A percentile compares a stretch with the other conserved stretches of the same genome.
Conservation (phyloP, 2,329 filamentous ascomycete species). For the Beauveria sp. region DNA sequence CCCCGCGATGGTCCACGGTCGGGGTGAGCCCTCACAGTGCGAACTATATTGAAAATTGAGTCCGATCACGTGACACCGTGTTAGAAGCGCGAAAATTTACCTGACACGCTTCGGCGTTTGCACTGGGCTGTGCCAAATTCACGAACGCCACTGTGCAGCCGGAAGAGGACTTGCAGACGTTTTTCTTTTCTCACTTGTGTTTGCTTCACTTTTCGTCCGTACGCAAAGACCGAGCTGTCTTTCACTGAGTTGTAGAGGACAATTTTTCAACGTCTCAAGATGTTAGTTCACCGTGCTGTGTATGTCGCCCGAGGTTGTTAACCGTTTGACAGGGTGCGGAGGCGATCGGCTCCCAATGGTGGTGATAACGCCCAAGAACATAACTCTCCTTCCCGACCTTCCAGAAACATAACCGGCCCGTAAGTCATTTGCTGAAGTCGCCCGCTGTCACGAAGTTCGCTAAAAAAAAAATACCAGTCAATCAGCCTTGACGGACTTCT, state of each 20-base stretch:
- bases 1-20: neutral
- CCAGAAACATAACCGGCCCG: conserved; percentile 32
- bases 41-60: conserved; percentile 6
- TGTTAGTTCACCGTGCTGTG: conserved; percentile 3
- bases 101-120: conserved; percentile 12
- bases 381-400: conserved; percentile 15
- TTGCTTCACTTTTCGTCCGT: neutral
- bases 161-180: neutral
- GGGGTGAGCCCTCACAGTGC: conserved; percentile 16
- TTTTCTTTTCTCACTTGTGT: neutral
- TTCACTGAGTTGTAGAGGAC: neutral
- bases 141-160: conserved; percentile 6
- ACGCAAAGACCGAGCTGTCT: neutral
- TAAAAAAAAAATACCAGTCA: conserved; percentile 25
- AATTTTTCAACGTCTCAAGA: neutral
- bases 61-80: conserved; percentile 28
- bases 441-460: conserved; percentile 10
- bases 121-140: conserved; percentile 14
- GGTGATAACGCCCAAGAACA: conserved; percentile 7
- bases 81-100: conserved; percentile 18
- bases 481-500: conserved; percentile 47
- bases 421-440: conserved; percentile 18
- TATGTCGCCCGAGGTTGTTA: conserved; percentile 4
- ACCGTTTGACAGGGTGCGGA: conserved; percentile 13
- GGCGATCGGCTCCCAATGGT: conserved; percentile 10